These are phyloP conservation scores for Colletotrichum lindemuthianum DNA, from an alignment of 2,329 filamentous ascomycete species.

Conservation along the genomic window DNA sequence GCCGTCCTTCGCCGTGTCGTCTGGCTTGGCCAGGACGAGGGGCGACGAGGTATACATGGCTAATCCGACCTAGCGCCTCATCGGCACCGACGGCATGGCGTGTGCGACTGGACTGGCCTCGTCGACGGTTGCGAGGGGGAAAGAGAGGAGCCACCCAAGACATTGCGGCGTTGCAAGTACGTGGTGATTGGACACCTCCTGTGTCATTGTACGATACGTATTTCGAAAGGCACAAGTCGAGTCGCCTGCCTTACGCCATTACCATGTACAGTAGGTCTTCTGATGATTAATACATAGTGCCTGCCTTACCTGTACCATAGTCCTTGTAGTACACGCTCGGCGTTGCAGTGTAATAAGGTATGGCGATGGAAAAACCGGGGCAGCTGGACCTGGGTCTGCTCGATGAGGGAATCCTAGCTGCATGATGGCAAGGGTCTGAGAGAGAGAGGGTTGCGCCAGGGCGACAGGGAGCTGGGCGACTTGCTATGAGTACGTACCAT, in stretches of 20 bases:
- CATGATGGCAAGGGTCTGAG: conserved; percentile 27
- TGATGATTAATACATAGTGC: conserved; percentile 35
- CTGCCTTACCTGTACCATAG: conserved; percentile 13
- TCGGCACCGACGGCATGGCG: conserved; percentile 36
- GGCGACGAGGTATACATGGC: conserved; percentile 19
- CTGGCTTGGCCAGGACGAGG: conserved; percentile 23
- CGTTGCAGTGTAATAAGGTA: conserved; percentile 34
- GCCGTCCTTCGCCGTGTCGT: conserved; percentile 30
- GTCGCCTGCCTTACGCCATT: conserved; percentile 7
- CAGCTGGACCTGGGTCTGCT: conserved; percentile 31
- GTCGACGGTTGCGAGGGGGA: conserved; percentile 25
- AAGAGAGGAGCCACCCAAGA: conserved; percentile 9
- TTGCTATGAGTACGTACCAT: conserved; percentile 1
- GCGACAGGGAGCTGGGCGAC: conserved; percentile 4
- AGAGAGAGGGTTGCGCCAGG: conserved; percentile 1
- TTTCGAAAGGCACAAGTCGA: conserved; percentile 19
- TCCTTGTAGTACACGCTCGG: background rate
- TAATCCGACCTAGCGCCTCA: conserved; percentile 29
- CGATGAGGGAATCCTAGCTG: conserved; percentile 36
- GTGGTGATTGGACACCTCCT: background rate
- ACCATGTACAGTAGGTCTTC: conserved; percentile 13
- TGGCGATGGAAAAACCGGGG: conserved; percentile 30
- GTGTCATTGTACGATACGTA: conserved; percentile 23
- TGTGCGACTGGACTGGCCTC: conserved; percentile 25
- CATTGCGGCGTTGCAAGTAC: too few species aligned